Evolutionary conservation across 2,329 filamentous ascomycete species (phyloP), one percentile per base, ranked within the genome.

Genomic region (Huntiella bhutanensis): DNA sequence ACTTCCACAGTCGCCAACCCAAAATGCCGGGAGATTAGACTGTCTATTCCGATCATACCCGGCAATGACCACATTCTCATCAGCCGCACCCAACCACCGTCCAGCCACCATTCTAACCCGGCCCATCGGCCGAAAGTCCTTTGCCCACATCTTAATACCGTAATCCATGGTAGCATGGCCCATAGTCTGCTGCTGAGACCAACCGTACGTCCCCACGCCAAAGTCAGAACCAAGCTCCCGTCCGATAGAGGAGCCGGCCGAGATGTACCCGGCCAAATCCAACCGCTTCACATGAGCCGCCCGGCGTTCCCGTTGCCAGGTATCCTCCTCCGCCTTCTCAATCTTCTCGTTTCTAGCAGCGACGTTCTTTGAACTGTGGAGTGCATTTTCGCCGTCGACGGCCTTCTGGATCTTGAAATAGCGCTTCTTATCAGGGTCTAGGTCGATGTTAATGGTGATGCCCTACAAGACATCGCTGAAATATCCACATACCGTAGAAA

Each of bases 361-460:
- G 7, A 28, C 22, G 8, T 28, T 28, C 7, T 10, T 28, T 3
- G 22, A 28, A 4, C 22, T 28, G 7, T 28, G 22, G 2, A 28
- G 22, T 28, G 22, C 22, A 28, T 28, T 28, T 6, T 28, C 22
- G 8, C 22, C 22, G 7, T 28, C 22, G 3, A 28, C 65, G 35
- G 71, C 65, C 40, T 66, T 69, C 55, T 80, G 72, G 43, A 82
- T 70, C 54, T 74, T 77, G 59, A 82, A 83, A 55, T 82, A 83
- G 52, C 73, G 78, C 34, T 68, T 69, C 57, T 74, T 80, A 38
- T 67, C 45, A 48, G 47, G 33, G n/a, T 10, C 16, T 15, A 13
- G 12, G 12, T 5, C 19, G 11, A 13, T 11, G 11, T 13, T 34
- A 12, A 33, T 16, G 13, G 17, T 16, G 12, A 22, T 11, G 13